Evolutionary conservation across 192 early-diverging fungal species (phyloP), one percentile per base, ranked within the genome.

Genomic region (Chytriomyces confervae): DNA sequence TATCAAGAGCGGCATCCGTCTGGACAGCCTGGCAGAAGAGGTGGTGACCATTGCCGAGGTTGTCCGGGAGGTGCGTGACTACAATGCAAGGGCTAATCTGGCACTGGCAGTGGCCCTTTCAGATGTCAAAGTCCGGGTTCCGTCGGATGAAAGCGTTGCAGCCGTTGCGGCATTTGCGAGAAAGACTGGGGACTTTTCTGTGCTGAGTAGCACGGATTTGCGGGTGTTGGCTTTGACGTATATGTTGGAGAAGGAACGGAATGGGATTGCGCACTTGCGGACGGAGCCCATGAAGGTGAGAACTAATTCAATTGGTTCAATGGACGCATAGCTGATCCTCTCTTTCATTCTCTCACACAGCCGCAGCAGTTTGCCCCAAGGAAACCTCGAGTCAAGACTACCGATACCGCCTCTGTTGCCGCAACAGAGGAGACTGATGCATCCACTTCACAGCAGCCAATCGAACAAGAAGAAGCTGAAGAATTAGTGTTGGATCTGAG

Each of bases 1-100:
- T 61, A 74, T 74, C 72, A n/a, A 45, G 3, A 24, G n/a, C 69
- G 72, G 72, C 8, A 49, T 74, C 43, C 72, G 72, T 2, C 83
- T 94, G 46, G 83, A 86, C 53, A 70, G 79, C 47, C 75, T 94
- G 62, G 92, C 94, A 5, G 89, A 91, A 48, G 89, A 89, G 44
- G 92, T 95, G 75, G 91, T 92, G 46, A 95, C 96, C 11, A 86
- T 93, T 7, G 93, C 94, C 11, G 96, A 97, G 74, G 94, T 97
- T 6, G 57, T 95, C 44, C 77, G 78, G 36, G 96, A 97, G 84
- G 87, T 97, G 72, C 89, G 94, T 36, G 95, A 95, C 85, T 84
- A 84, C 60, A 81, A 87, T 18, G 86, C 95, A 7, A n/a, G 72
- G 20, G 61, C 53, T 5, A 62, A 27, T 61, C 61, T 74, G 61